Base-by-base conservation (phyloP, 768 basidiomycete species). In the Vararia minispora region DNA sequence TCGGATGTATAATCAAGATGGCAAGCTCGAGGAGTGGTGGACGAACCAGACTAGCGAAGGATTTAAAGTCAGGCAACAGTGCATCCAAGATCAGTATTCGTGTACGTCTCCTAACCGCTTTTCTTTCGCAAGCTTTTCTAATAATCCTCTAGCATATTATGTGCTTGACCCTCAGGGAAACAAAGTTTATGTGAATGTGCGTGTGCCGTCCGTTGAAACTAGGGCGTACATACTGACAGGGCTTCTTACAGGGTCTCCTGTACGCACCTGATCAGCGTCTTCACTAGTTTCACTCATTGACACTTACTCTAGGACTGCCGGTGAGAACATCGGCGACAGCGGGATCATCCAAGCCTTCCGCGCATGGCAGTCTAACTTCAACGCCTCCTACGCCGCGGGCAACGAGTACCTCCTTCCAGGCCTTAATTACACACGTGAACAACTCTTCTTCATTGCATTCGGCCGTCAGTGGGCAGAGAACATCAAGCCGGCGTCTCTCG, bases 21-120 rank as follows among this genome's bases (percentile, higher is more conserved):
- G 94, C 36, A 81, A 81, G 58, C 63, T 91, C 10, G 77, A 83
- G 41, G 68, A 90, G 50, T 97, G 91, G 91, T 97, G 91, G 91
- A 81, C 86, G 2, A 85, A 91, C 43, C 62, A 66, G 28, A 97
- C 94, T 3, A 86, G 80, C 49, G 68, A 76, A 44, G 81, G 79
- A 0, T 99, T 92, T 68, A 65, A 86, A 39, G 68, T 71, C 43
- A 79, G 80, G 38, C 83, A 89, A 50, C 72, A 82, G 39, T 98
- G 94, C 55, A 81, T 99, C 38, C 76, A 85, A n/a, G 70, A 82
- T 37, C 92, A 97, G 56, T 98, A 79, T 60, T 86, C 82, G n/a
- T 68, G 82, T 83, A 50, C 17, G 67, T 45, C 42, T 5, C 16
- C 22, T 6, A 20, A 28, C 28, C 17, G 27, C 25, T 18, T 16